Conservation (phyloP, 2,329 filamentous ascomycete genomes). For the Exophiala dermatitidis region DNA sequence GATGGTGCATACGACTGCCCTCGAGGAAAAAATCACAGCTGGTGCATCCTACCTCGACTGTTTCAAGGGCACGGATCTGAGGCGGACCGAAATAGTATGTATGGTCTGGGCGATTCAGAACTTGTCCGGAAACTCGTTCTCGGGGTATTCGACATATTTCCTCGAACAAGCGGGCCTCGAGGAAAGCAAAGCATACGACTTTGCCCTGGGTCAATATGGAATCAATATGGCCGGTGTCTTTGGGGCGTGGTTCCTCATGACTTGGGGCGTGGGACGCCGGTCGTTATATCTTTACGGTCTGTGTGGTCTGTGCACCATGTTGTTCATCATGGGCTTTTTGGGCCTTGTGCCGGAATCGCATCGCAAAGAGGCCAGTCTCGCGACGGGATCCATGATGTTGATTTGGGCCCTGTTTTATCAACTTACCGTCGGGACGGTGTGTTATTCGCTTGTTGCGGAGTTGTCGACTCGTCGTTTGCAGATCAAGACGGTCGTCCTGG, state of each 20-base stretch:
- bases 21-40: constrained; percentile 65
- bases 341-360: constrained; percentile 61
- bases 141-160: constrained; percentile 52
- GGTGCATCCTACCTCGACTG: constrained; percentile 74
- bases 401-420: constrained; percentile 78
- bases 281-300: constrained; percentile 70
- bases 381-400: constrained; percentile 80
- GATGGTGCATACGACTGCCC: constrained; percentile 82
- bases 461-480: constrained; percentile 73
- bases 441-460: constrained; percentile 81
- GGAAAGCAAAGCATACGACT: constrained; percentile 34
- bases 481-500: constrained; percentile 86
- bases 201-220: constrained; percentile 37
- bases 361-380: constrained; percentile 57
- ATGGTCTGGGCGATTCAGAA: constrained; percentile 62
- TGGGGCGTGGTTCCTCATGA: constrained; percentile 75
- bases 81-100: constrained; percentile 67
- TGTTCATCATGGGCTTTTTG: constrained; percentile 77
- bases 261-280: constrained; percentile 64
- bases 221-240: constrained; percentile 61
- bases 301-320: constrained; percentile 64
- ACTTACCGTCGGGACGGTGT: constrained; percentile 78
- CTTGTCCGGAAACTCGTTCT: constrained; percentile 56
- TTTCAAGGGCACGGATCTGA: constrained; percentile 69
- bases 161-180: constrained; percentile 37